These are phyloP conservation scores for Colletotrichum graminicola DNA, from an alignment of 2,329 filamentous ascomycete genomes.

Conservation along the genomic window DNA sequence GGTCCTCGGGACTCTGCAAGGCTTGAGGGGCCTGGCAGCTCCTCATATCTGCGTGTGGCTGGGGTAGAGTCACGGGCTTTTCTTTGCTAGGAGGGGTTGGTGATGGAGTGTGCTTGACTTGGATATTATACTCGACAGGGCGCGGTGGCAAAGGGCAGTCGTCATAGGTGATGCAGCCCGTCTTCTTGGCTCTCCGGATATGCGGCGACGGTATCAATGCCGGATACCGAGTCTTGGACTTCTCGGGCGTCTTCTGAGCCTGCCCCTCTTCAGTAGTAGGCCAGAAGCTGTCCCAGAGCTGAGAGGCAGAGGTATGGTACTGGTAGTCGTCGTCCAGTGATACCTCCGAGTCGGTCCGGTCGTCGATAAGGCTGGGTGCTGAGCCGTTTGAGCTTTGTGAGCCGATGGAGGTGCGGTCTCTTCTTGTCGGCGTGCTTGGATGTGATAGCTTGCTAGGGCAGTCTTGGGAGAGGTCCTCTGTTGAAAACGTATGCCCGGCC, in stretches of 20 bases:
- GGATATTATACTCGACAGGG: constrained; percentile 42
- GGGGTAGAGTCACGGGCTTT: constrained; percentile 28
- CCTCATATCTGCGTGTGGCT: constrained; percentile 34
- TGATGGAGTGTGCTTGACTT: constrained; percentile 25
- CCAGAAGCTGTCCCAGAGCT: constrained; percentile 68
- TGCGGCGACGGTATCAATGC: constrained; percentile 43
- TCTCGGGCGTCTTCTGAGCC: constrained; percentile 33
- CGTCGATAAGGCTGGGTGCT: constrained; percentile 63
- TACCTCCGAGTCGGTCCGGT: constrained; percentile 63
- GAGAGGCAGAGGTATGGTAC: constrained; percentile 58
- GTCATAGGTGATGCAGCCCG: constrained; percentile 42
- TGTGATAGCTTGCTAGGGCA: constrained; percentile 16
- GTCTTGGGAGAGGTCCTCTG: constrained; percentile 32
- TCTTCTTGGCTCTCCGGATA: constrained; percentile 41
- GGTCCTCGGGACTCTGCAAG: constrained; percentile 29
- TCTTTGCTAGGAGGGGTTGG: constrained; percentile 18
- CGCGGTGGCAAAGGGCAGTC: constrained; percentile 45
- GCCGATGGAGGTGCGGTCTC: constrained; percentile 57
- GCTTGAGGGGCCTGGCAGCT: not conserved
- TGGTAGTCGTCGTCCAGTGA: constrained; percentile 65
- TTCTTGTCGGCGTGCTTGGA: constrained; percentile 41
- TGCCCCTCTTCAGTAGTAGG: constrained; percentile 41
- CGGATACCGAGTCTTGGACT: constrained; percentile 38
- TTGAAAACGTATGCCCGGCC: constrained; percentile 38
- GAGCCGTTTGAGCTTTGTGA: constrained; percentile 56